Evolutionary conservation across 2,329 filamentous ascomycete genomes (phyloP), one percentile per base, ranked within the genome.

Genomic region (Colletotrichum musae): DNA sequence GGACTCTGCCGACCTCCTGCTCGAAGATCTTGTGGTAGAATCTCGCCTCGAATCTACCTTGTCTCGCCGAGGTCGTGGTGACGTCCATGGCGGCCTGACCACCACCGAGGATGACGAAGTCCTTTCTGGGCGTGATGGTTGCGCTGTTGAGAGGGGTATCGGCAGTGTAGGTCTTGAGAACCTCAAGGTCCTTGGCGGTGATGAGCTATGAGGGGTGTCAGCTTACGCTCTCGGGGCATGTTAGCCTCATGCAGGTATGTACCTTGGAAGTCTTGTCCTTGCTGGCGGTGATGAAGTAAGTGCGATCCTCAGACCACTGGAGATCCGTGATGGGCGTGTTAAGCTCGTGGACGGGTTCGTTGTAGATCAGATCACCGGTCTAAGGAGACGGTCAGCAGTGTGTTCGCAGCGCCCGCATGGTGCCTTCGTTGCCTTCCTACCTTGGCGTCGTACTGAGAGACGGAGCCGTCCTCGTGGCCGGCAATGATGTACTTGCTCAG

Each of bases 11-110:
- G 78, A 98, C 95, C 87, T 99, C 96, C 83, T 99, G 95, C 84
- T 97, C 94, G 81, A 99, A 98, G 81, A 99, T 92, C 89, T 97
- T 98, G 91, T 99, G 96, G 88, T 98, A 99, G 89, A 99, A 99
- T 74, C 96, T 92, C 52, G 96, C 96, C 84, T 99, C 96, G 87
- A 99, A 99, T 86, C 98, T 98, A 85, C 96, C 96, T 87, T 99
- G 96, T 74, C 96, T 91, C 58, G 94, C 92, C 41, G 92, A 92
- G 59, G 96, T 98, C 63, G 94, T 97, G 68, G 96, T 99, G 83
- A 99, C 96, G 80, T 98, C 95, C 94, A 98, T 98, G 79, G 96
- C 96, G 73, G 95, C 96, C 85, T 99, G 96, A 76, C 96, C 96
- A 90, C 96, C 96, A 77, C 96, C 96, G 52, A 99, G 92, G 78